Evolutionary conservation across 768 basidiomycete species (phyloP).

Genomic region (Mycena floridula): DNA sequence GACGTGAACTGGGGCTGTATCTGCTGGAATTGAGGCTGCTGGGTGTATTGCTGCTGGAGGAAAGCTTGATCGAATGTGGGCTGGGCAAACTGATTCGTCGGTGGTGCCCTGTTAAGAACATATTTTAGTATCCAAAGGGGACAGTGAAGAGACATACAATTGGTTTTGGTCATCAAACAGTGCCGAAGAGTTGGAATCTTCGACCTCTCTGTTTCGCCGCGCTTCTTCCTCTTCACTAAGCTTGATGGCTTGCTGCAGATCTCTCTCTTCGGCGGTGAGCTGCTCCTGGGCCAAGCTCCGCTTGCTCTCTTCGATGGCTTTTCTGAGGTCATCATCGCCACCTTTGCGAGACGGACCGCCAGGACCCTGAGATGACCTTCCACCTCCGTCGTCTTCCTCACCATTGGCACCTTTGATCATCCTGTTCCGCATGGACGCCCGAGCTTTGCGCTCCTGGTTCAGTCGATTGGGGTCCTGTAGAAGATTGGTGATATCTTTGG

Average conservation of each 20-base stretch:
- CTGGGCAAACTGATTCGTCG: slow-evolving; percentile 39
- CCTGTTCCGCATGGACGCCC: slow-evolving; percentile 91
- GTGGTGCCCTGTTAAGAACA: slow-evolving; percentile 20
- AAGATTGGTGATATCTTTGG: slow-evolving; percentile 96
- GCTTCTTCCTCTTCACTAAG: slow-evolving; percentile 91
- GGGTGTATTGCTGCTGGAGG: slow-evolving; percentile 45
- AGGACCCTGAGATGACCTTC: slow-evolving; percentile 38
- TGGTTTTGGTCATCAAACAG: slow-evolving; percentile 87
- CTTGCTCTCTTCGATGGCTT: slow-evolving; percentile 91
- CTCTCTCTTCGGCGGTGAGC: slow-evolving; percentile 70
- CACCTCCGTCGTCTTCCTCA: slow-evolving; percentile 31
- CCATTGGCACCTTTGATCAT: slow-evolving; percentile 66
- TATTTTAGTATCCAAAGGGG: slow-evolving; percentile 6
- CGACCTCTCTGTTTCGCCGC: slow-evolving; percentile 60
- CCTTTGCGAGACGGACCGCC: slow-evolving; percentile 19
- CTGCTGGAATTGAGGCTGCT: slow-evolving; percentile 29
- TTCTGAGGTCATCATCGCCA: slow-evolving; percentile 79
- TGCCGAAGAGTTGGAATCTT: slow-evolving; percentile 64
- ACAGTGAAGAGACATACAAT: slow-evolving; percentile 41
- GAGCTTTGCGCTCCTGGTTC: slow-evolving; percentile 73
- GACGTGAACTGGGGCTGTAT: slow-evolving; percentile 79
- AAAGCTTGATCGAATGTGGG: slow-evolving; percentile 53
- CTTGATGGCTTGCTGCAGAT: slow-evolving; percentile 74
- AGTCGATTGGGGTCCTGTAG: slow-evolving; percentile 82
- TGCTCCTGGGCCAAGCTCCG: slow-evolving; percentile 65